Conservation (phyloP, 208 protist species). For the Trypanosoma boissoni region DNA sequence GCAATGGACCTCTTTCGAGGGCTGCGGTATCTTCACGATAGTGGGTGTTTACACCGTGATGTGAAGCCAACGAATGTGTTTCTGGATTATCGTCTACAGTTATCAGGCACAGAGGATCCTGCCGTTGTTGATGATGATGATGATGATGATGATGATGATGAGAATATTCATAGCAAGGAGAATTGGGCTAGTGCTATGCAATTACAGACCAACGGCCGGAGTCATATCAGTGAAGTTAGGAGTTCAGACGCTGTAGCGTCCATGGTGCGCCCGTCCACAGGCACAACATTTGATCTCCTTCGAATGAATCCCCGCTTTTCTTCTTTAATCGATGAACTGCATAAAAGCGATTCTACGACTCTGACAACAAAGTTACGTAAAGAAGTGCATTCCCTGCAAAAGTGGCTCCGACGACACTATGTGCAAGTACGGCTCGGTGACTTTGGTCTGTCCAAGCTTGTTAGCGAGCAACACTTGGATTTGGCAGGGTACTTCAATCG, state of each 20-base stretch:
- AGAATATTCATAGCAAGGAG: neutral
- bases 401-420: constrained; percentile 46
- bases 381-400: constrained; percentile 4
- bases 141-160: constrained; percentile 29
- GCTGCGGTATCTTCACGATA: constrained; percentile 66
- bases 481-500: constrained; percentile 36
- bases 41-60: constrained; percentile 76
- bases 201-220: no score
- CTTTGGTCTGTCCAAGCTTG: constrained; percentile 70
- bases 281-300: constrained; percentile 20
- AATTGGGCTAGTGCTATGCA: no score
- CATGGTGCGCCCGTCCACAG: neutral
- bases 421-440: constrained; percentile 79
- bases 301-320: neutral
- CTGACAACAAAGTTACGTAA: neutral
- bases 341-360: neutral
- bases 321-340: constrained; percentile 8
- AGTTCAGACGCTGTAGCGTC: no score
- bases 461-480: constrained; percentile 31
- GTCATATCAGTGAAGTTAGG: no score
- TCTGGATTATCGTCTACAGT: constrained; percentile 71
- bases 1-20: constrained; percentile 53
- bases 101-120: constrained; percentile 6
- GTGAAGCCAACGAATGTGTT: constrained; percentile 88
- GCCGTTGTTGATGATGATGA: constrained; percentile 21